Base-by-base conservation (phyloP, 441 rosid genomes). In the Capsella rubella region DNA sequence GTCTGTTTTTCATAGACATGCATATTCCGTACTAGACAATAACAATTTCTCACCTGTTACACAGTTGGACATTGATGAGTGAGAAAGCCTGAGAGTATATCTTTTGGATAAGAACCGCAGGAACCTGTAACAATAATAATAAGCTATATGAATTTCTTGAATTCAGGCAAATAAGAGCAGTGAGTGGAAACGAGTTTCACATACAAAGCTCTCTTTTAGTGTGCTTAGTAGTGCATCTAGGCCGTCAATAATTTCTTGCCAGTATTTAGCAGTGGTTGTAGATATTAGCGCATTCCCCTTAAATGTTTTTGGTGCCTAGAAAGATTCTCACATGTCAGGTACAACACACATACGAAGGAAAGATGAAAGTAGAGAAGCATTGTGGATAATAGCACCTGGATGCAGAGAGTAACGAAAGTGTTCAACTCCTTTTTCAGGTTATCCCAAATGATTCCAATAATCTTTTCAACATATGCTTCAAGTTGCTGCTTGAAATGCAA, bases 401-500 rank as follows among this genome's bases (percentile, higher is more conserved):
- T 86, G 86, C 96, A 93, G 52, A 86, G 84, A 43, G 89, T 73
- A 78, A 93, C 84, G 54, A 82, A 81, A 58, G 89, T 72, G 18
- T 85, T 73, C 84, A 93, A 77, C 71, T 91, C 97, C 81, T 87
- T 89, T 83, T 93, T 93, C 81, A 89, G 75, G 76, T 93, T 93
- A 82, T 89, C 96, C 78, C 98, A 85, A 72, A 93, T 91, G 66
- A 93, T 93, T 76, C 97, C 97, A 63, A 84, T 86, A 49, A 93
- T 91, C 71, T 88, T 93, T 85, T 89, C 98, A 69, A 91, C 89
- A 54, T 89, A 93, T 12, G 94, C 97, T 13, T 95, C 91, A 65
- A 93, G 97, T 79, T 91, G 98, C 81, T 89, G 96, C 83, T 86
- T 88, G 84, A 93, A 93, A 79, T 88, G 91, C 87, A 93, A 79